Percentiles rank a stretch among this genome's conserved stretches.
These are phyloP conservation scores for Scedosporium dehoogii DNA, from an alignment of 2,329 filamentous ascomycete species.

Conservation along the genomic window DNA sequence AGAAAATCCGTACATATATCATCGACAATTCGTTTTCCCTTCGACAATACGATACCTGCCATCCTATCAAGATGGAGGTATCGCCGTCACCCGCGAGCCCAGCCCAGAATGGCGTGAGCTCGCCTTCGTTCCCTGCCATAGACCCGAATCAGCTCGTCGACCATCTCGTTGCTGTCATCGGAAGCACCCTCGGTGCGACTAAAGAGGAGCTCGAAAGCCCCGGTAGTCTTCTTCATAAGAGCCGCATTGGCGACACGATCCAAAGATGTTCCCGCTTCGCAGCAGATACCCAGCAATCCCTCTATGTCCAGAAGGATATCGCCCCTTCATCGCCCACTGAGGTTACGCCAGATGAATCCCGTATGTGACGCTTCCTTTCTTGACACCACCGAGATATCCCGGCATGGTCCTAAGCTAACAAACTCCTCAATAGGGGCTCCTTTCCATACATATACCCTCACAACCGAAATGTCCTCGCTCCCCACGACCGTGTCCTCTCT, in stretches of 20 bases:
- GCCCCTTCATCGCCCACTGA: slow-evolving; percentile 41
- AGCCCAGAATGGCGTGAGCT: slow-evolving; percentile 35
- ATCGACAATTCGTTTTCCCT: background rate
- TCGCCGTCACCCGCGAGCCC: slow-evolving; percentile 31
- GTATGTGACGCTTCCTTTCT: slow-evolving; percentile 22
- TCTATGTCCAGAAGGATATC: slow-evolving; percentile 86
- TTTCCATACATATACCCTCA: slow-evolving; percentile 67
- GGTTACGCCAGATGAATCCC: slow-evolving; percentile 34
- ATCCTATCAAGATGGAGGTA: slow-evolving; percentile 37
- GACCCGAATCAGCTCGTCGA: slow-evolving; percentile 63
- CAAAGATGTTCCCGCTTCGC: slow-evolving; percentile 85
- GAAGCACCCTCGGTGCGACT: slow-evolving; percentile 64
- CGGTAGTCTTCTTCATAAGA: slow-evolving; percentile 72
- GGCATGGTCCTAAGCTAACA: slow-evolving; percentile 16
- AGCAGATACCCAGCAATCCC: slow-evolving; percentile 71
- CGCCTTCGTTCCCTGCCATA: slow-evolving; percentile 42
- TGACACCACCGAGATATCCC: background rate
- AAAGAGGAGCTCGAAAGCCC: slow-evolving; percentile 68
- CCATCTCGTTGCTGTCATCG: slow-evolving; percentile 60
- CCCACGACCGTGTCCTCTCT: slow-evolving; percentile 77
- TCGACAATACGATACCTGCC: background rate
- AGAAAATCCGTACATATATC: background rate
- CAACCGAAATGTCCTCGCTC: slow-evolving; percentile 70
- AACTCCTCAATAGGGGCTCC: slow-evolving; percentile 24
- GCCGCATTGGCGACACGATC: slow-evolving; percentile 66